Evolutionary conservation across 2,329 filamentous ascomycete species (phyloP), one percentile per base, ranked within the genome.

Genomic region (Pseudogymnoascus sp.): DNA sequence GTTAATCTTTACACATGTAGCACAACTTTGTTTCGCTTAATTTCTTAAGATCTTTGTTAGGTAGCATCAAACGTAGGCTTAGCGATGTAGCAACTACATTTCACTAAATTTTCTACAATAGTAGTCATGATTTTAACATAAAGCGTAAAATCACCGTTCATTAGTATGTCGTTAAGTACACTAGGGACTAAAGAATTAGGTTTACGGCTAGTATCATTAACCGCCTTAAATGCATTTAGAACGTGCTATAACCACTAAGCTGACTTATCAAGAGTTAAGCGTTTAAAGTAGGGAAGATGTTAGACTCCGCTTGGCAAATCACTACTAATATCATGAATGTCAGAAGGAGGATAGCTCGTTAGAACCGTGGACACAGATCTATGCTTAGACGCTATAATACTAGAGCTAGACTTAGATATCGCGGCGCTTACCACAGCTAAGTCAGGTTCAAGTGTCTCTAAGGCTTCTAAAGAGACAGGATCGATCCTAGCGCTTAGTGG

Each of bases 91-190:
- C 47, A 59, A 38, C 33, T 67, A 23, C 11, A 64, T 35, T 53
- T 66, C 10, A 62, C 53, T 23, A 23, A 65, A 63, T 66, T 67
- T 26, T 28, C 53, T 26, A 60, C 21, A 31, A 67, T 60, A 40
- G 63, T 65, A 35, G 63, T 57, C 57, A 67, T 57, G 26, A 67
- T 64, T 23, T 63, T 66, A 36, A 35, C 21, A 36, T 36, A 67
- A 9, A 57, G 36, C 63, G 28, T 38, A 40, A 38, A 59, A 11
- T 53, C 10, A 40, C 44, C 2, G 2, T 2, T 44, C 10, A 10
- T 40, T 44, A 47, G 21, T 36, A 66, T 10, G 28, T 66, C 31
- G 9, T 67, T 50, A 19, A 44, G 15, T 6, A 66, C 33, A 6
- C 64, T 63, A 57, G 65, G 64, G 26, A 66, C 53, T 35, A 3